Base-by-base conservation (phyloP, 352 stramenopile species). In the Phytopythium helicoides region DNA sequence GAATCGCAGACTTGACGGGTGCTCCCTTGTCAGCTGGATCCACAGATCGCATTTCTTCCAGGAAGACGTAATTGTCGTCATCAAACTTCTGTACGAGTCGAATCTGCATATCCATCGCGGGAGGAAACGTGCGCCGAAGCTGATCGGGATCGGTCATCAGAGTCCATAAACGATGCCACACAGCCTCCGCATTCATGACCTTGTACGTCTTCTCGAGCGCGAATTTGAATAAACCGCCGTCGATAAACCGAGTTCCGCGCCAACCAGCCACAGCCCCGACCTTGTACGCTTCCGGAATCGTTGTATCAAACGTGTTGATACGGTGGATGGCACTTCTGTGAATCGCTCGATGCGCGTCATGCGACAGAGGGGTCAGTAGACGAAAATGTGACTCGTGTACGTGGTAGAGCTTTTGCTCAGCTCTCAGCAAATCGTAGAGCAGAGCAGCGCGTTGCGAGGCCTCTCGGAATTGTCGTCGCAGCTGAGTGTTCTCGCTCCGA, bases 81-180 rank as follows among this genome's bases (percentile, higher is more conserved):
- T 73, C 56, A 15, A 73, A 37, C 22, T 51, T 58, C 38, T 73
- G 64, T 12, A 73, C 60, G 1, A 73, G 56, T 0, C 64, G 64
- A 18, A 50, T 56, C 8, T 49, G 36, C 16, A 64, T 52, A 48
- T 56, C 51, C 52, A 61, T 54, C 6, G 54, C 47, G 3, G 54
- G 38, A 1, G 64, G 44, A 31, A 62, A 69, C 34, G 69, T 28
- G 28, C 61, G 60, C 40, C 57, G 39, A 22, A 47, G 63, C 8
- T 48, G 31, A 25, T 53, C 58, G n/a, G 64, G 64, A 25, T 69
- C 50, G 36, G 60, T 23, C 34, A 73, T 60, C 21, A 73, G 18
- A 15, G 53, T 45, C 60, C 64, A 73, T 7, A 61, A 65, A 16
- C 34, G 21, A 23, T 8, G 6, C 18, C 59, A 62, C 23, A 60